These are phyloP conservation scores for Guyanaporus albipodus DNA, from an alignment of 768 basidiomycete species.

Conservation along the genomic window DNA sequence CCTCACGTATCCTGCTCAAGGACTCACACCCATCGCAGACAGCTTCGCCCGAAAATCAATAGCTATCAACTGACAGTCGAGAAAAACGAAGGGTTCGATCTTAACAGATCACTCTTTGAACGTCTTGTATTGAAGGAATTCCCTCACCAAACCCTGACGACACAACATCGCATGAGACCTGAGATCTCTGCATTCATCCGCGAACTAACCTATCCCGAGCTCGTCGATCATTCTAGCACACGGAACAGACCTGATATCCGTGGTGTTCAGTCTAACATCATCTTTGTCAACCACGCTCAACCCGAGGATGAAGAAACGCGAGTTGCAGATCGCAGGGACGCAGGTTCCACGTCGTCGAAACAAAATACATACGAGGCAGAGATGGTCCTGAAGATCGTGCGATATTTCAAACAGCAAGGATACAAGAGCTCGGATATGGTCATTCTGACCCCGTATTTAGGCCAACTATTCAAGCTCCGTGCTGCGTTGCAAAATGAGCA, in stretches of 20 bases:
- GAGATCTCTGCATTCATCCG: slow-evolving; percentile 68
- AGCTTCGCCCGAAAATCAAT: slow-evolving; percentile 71
- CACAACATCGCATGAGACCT: slow-evolving; percentile 72
- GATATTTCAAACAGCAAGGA: slow-evolving; percentile 66
- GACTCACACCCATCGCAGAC: slow-evolving; percentile 36
- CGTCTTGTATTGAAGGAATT: slow-evolving; percentile 59
- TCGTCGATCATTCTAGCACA: slow-evolving; percentile 54
- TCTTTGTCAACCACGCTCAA: slow-evolving; percentile 57
- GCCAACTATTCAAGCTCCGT: slow-evolving; percentile 53
- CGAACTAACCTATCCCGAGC: slow-evolving; percentile 62
- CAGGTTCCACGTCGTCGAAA: slow-evolving; percentile 51
- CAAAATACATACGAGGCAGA: slow-evolving; percentile 56
- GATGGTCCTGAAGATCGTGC: slow-evolving; percentile 65
- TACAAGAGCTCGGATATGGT: slow-evolving; percentile 60
- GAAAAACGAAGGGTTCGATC: slow-evolving; percentile 64
- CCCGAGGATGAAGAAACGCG: slow-evolving; percentile 49
- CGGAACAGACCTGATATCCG: slow-evolving; percentile 45
- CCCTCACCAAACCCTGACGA: slow-evolving; percentile 52
- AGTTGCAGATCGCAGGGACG: slow-evolving; percentile 45
- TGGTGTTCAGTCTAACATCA: slow-evolving; percentile 54
- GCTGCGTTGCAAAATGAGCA: slow-evolving; percentile 39
- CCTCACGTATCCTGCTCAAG: not conserved
- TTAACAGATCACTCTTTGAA: slow-evolving; percentile 68
- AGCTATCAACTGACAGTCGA: slow-evolving; percentile 62
- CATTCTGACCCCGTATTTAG: slow-evolving; percentile 66